Conservation (phyloP, 495 filamentous ascomycete genomes). For the Hypomontagnella submonticulosa region DNA sequence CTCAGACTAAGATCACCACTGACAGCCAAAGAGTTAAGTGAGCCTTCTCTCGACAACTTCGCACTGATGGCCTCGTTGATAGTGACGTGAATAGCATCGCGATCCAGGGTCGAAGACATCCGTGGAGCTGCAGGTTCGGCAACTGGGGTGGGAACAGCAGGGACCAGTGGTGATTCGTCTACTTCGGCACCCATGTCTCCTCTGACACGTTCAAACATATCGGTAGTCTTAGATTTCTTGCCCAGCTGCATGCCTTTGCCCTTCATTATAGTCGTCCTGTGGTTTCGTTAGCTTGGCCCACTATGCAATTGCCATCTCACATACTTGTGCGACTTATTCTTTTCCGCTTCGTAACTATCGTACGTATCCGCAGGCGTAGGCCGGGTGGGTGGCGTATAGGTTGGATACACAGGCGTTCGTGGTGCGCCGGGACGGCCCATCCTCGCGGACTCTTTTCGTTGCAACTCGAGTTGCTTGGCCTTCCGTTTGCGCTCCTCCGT, state of each 20-base stretch:
- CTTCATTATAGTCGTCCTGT: slow-evolving; percentile 70
- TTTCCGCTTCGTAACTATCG: slow-evolving; percentile 94
- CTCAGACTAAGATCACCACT: slow-evolving; percentile 91
- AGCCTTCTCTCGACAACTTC: slow-evolving; percentile 85
- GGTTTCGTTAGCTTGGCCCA: slow-evolving; percentile 35
- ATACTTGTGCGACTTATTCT: slow-evolving; percentile 87
- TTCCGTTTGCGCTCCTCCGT: slow-evolving; percentile 97
- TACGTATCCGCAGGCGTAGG: slow-evolving; percentile 81
- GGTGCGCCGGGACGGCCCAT: slow-evolving; percentile 64
- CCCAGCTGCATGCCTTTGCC: slow-evolving; percentile 99
- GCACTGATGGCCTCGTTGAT: slow-evolving; percentile 89
- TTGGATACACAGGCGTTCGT: slow-evolving; percentile 82
- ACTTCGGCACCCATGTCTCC: slow-evolving; percentile 84
- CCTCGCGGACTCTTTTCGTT: slow-evolving; percentile 87
- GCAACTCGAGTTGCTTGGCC: slow-evolving; percentile 97
- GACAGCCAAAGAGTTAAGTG: slow-evolving; percentile 82
- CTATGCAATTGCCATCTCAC: slow-evolving; percentile 32
- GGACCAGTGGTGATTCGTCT: slow-evolving; percentile 79
- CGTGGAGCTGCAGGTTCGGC: slow-evolving; percentile 68
- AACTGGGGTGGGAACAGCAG: slow-evolving; percentile 68
- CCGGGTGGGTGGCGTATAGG: slow-evolving; percentile 84
- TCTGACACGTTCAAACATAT: slow-evolving; percentile 96
- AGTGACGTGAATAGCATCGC: slow-evolving; percentile 85
- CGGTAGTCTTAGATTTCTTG: slow-evolving; percentile 95
- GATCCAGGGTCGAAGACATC: slow-evolving; percentile 72